phyloP scores from a whole-genome alignment of 2,329 filamentous ascomycete species.

The Fusarium sp. region DNA sequence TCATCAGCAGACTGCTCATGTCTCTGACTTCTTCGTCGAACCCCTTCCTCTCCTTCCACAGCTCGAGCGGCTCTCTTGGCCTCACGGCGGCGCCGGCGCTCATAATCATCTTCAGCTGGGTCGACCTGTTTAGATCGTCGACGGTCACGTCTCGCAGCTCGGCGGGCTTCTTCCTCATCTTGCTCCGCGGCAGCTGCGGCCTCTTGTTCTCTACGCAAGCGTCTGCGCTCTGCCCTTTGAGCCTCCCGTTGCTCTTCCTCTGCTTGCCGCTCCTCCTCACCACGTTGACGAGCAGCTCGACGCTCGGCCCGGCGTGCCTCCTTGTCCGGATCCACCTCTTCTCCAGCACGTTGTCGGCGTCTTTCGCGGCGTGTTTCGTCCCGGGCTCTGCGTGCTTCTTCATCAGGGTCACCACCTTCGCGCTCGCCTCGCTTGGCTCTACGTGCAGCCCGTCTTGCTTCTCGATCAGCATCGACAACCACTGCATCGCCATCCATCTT shows the following conservation, averaged over 20 bases:
- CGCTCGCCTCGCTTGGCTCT: constrained; percentile 70
- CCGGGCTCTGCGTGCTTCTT: constrained; percentile 69
- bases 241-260: constrained; percentile 67
- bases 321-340: constrained; percentile 68
- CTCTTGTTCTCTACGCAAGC: constrained; percentile 64
- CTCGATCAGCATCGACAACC: constrained; percentile 69
- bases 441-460: constrained; percentile 75
- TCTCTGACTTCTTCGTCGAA: constrained; percentile 51
- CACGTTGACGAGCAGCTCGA: constrained; percentile 56
- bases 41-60: constrained; percentile 55
- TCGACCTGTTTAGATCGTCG: constrained; percentile 64
- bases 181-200: constrained; percentile 60
- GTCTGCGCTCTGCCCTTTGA: constrained; percentile 65
- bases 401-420: constrained; percentile 67
- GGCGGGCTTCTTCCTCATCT: constrained; percentile 63
- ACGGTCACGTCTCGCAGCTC: constrained; percentile 64
- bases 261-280: constrained; percentile 63
- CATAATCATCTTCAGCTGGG: constrained; percentile 66
- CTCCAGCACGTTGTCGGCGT: constrained; percentile 62
- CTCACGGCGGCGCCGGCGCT: constrained; percentile 68
- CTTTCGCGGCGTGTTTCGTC: constrained; percentile 71
- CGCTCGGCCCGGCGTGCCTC: constrained; percentile 71
- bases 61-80: constrained; percentile 63
- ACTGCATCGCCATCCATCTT: constrained; percentile 64
- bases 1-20: constrained; percentile 61